Evolutionary conservation across 305 asterid genomes (phyloP).

Genomic region (Galium porrigens): DNA sequence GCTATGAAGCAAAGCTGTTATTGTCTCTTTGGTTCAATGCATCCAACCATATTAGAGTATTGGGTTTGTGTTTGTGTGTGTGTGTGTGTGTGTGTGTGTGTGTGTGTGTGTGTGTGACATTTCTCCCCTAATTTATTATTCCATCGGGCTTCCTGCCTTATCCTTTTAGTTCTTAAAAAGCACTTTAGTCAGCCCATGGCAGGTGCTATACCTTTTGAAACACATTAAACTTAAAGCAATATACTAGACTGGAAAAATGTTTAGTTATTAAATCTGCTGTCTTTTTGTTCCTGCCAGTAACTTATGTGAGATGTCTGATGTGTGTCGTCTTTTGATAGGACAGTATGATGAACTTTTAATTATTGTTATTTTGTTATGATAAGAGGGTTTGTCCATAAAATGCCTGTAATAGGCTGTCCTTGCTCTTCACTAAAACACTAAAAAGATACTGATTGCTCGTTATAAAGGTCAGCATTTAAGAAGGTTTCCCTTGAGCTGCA

Average conservation of each 20-base stretch:
- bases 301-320: not conserved
- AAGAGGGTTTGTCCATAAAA: not conserved
- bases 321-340: not conserved
- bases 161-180: not conserved
- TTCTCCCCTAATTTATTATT: too few species aligned
- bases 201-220: not conserved
- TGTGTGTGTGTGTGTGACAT: not conserved
- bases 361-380: not conserved
- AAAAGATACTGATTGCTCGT: not conserved
- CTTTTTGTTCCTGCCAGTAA: not conserved
- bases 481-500: not conserved
- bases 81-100: not conserved
- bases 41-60: not conserved
- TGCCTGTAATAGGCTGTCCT: not conserved
- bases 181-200: not conserved
- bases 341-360: not conserved
- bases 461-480: not conserved
- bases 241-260: not conserved
- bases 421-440: not conserved
- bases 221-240: not conserved
- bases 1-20: conserved; percentile 15
- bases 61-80: not conserved
- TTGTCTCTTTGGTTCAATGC: conserved; percentile 12
- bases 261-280: not conserved
- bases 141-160: not conserved